phyloP scores from a whole-genome alignment of 805 yeast genomes.

The Myxozyma neotropica region DNA sequence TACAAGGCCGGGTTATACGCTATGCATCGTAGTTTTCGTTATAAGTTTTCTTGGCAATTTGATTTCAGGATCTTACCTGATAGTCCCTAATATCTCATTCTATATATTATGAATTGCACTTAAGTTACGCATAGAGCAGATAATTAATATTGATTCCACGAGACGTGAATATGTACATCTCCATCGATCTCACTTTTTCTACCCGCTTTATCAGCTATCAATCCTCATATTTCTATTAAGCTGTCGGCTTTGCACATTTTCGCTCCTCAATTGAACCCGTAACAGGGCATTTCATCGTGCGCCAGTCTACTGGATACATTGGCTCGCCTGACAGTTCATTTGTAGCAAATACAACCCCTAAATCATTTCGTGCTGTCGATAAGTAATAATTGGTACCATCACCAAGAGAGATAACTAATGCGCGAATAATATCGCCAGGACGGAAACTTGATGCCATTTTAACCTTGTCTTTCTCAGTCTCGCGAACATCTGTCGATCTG shows the following conservation, averaged over 20 bases:
- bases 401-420: slow-evolving; percentile 74
- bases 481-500: slow-evolving; percentile 63
- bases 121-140: neutral
- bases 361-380: slow-evolving; percentile 84
- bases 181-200: no score
- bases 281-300: slow-evolving; percentile 79
- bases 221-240: no score
- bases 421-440: slow-evolving; percentile 93
- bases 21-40: neutral
- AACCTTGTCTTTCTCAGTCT: slow-evolving; percentile 87
- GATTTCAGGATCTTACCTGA: neutral
- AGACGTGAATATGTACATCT: no score
- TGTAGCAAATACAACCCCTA: slow-evolving; percentile 91
- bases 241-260: slow-evolving; percentile 84
- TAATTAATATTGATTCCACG: no score
- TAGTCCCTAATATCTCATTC: neutral
- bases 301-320: slow-evolving; percentile 94
- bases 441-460: slow-evolving; percentile 74
- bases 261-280: slow-evolving; percentile 77
- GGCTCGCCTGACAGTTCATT: slow-evolving; percentile 67
- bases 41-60: neutral
- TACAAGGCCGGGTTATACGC: neutral
- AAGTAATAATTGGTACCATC: slow-evolving; percentile 91
- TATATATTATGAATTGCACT: neutral
- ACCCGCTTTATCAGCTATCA: no score